Evolutionary conservation across 352 stramenopile species (phyloP).

Genomic region (Plasmopara viticola): DNA sequence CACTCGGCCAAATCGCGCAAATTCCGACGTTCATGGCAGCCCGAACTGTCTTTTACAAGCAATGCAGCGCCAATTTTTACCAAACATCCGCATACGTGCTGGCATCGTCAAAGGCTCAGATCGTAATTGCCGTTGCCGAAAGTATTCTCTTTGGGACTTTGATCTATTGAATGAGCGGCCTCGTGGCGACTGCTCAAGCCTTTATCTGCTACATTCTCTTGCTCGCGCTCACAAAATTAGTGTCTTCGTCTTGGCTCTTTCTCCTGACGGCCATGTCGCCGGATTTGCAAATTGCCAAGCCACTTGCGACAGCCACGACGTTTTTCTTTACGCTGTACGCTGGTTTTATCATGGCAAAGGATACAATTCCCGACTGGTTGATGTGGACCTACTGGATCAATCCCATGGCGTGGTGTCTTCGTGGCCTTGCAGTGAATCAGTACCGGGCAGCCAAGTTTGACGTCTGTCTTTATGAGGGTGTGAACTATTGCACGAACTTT

Average conservation of each 20-base stretch:
- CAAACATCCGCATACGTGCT: conserved; percentile 60
- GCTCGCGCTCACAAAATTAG: conserved; percentile 30
- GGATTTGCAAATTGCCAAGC: conserved; percentile 37
- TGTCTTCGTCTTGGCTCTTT: conserved; percentile 36
- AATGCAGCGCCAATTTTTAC: conserved; percentile 48
- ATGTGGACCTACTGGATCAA: conserved; percentile 64
- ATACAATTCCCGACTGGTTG: conserved; percentile 38
- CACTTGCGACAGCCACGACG: conserved; percentile 35
- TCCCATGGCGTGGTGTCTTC: conserved; percentile 45
- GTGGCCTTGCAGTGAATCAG: conserved; percentile 25
- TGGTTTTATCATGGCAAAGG: conserved; percentile 43
- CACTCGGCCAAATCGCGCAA: conserved; percentile 53
- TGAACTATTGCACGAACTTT: conserved; percentile 24
- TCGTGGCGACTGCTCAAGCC: conserved; percentile 25
- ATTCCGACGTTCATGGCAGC: conserved; percentile 29
- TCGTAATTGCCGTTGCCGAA: conserved; percentile 42
- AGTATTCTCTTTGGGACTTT: conserved; percentile 51
- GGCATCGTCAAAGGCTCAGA: conserved; percentile 26
- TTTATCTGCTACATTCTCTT: conserved; percentile 36
- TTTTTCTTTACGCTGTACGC: conserved; percentile 49
- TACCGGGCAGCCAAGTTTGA: conserved; percentile 18
- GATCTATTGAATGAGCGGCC: conserved; percentile 49
- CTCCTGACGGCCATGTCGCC: conserved; percentile 23
- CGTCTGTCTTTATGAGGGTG: conserved; percentile 20
- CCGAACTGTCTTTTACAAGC: conserved; percentile 44